phyloP scores from a whole-genome alignment of 2,329 filamentous ascomycete species.

The Westerdykella sp. region DNA sequence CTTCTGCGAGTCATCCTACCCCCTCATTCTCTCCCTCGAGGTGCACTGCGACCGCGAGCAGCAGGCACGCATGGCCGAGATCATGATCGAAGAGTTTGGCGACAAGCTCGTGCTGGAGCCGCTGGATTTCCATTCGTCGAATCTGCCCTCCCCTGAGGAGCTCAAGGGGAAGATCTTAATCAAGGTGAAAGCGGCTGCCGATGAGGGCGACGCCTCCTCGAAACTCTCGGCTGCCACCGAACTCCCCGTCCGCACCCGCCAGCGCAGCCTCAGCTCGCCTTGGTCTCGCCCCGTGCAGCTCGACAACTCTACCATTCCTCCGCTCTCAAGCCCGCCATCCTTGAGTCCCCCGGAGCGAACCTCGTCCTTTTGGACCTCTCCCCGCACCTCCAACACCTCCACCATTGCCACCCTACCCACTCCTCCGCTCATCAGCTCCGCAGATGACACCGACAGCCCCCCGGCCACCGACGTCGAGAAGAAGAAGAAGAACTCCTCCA shows the following conservation, averaged over 20 bases:
- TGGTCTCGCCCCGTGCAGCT: slow-evolving; percentile 57
- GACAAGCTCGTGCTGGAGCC: slow-evolving; percentile 72
- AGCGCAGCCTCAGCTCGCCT: slow-evolving; percentile 71
- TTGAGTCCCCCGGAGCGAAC: slow-evolving; percentile 47
- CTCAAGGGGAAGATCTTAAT: slow-evolving; percentile 78
- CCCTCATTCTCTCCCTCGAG: slow-evolving; percentile 89
- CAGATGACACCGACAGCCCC: slow-evolving; percentile 71
- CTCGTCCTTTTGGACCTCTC: slow-evolving; percentile 42
- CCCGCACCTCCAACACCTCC: slow-evolving; percentile 53
- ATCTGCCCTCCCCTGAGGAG: slow-evolving; percentile 78
- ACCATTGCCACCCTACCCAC: slow-evolving; percentile 50
- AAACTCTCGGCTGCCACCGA: slow-evolving; percentile 34
- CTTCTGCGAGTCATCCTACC: slow-evolving; percentile 79
- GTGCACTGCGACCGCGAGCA: slow-evolving; percentile 84
- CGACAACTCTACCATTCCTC: slow-evolving; percentile 51
- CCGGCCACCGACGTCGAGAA: slow-evolving; percentile 52
- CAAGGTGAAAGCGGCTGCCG: slow-evolving; percentile 82
- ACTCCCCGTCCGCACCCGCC: slow-evolving; percentile 33
- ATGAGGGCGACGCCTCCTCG: slow-evolving; percentile 23
- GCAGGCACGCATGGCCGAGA: slow-evolving; percentile 81
- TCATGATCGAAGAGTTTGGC: slow-evolving; percentile 79
- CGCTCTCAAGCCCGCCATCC: slow-evolving; percentile 48
- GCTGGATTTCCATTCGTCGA: slow-evolving; percentile 59
- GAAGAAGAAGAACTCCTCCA: slow-evolving; percentile 55
- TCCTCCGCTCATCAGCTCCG: slow-evolving; percentile 49